Percentiles rank a stretch among this genome's conserved stretches.
Evolutionary conservation across 108 stramenopile species (phyloP).

Genomic region (Epithemia pelagica): DNA sequence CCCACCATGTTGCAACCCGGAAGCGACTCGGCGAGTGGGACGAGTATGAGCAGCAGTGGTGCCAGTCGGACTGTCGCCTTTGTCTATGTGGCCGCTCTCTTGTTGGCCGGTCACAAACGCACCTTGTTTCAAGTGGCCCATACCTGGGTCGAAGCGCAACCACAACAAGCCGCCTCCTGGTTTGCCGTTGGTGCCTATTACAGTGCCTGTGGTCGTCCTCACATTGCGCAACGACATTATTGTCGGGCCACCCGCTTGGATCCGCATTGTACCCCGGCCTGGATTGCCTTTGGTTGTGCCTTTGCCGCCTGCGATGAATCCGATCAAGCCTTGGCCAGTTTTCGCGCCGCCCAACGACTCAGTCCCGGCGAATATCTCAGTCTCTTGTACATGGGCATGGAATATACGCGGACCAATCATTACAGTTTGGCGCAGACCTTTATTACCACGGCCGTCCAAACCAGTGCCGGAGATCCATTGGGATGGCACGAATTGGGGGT

Average conservation of each 20-base stretch:
- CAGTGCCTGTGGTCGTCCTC: conserved; percentile 73
- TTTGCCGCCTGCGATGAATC: conserved; percentile 93
- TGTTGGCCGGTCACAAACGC: conserved; percentile 72
- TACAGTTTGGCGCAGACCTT: conserved; percentile 85
- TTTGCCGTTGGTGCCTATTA: conserved; percentile 96
- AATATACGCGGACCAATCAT: conserved; percentile 95
- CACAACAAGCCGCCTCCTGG: conserved; percentile 80
- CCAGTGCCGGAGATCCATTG: conserved; percentile 69
- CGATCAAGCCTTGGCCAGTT: conserved; percentile 93
- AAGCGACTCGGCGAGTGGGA: neutral
- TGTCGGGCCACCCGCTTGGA: conserved; percentile 84
- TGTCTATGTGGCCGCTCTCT: conserved; percentile 72
- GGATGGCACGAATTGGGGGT: conserved; percentile 93
- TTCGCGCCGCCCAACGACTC: conserved; percentile 88
- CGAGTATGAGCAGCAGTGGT: neutral
- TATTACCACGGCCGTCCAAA: conserved; percentile 54
- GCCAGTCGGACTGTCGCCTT: conserved; percentile 22
- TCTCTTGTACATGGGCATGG: conserved; percentile 93
- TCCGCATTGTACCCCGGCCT: conserved; percentile 78
- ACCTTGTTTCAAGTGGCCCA: conserved; percentile 89
- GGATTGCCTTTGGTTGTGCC: conserved; percentile 92
- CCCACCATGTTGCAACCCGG: conserved; percentile 35
- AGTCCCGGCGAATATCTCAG: conserved; percentile 76
- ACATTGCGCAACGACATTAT: conserved; percentile 90
- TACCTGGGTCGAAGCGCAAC: conserved; percentile 84